Conservation (phyloP, 345 rosid species). For the Eucalyptus polybractea region DNA sequence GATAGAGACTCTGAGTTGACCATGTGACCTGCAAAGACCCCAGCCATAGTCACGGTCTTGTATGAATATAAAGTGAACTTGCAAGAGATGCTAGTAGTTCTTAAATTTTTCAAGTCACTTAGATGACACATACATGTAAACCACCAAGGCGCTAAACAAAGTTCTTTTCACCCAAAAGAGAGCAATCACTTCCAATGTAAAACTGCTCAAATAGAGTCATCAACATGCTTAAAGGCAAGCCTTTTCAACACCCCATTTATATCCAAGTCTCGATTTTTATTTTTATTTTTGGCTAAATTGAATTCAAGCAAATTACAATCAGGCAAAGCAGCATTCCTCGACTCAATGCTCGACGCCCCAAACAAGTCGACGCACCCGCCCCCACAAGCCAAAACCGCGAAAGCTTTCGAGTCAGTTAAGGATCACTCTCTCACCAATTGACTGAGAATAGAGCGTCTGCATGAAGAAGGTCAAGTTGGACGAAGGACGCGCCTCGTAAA, state of each 20-base stretch:
- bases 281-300: neutral
- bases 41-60: neutral
- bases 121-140: neutral
- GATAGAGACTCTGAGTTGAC: conserved; percentile 36
- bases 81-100: neutral
- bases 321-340: neutral
- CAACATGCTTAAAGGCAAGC: neutral
- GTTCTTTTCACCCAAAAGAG: neutral
- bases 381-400: neutral
- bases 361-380: neutral
- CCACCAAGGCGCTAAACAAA: neutral
- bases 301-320: neutral
- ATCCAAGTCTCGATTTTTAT: neutral
- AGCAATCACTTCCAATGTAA: neutral
- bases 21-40: conserved; percentile 45
- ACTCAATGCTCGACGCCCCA: neutral
- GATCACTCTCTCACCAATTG: neutral
- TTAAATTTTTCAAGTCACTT: neutral
- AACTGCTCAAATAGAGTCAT: neutral
- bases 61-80: neutral
- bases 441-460: conserved; percentile 5
- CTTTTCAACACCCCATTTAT: neutral
- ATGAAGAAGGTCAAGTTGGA: conserved; percentile 3
- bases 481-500: conserved; percentile 2
- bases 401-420: neutral